phyloP scores from a whole-genome alignment of 2,329 filamentous ascomycete genomes.

The Pseudogymnoascus sp. region DNA sequence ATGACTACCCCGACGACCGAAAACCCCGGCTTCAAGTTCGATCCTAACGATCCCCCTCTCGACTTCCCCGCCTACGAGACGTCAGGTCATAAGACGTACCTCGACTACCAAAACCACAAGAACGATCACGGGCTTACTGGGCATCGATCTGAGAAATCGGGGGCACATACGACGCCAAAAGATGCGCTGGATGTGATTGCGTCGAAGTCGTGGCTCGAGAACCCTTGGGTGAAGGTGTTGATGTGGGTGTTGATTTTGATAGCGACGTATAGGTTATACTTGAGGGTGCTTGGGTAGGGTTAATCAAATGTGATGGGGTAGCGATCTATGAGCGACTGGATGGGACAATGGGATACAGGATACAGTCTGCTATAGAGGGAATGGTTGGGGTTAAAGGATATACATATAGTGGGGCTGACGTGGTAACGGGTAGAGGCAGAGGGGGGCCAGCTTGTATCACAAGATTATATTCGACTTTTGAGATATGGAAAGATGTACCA shows the following conservation, averaged over 20 bases:
- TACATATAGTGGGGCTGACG: background rate
- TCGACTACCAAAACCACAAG: constrained; percentile 1
- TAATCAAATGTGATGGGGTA: background rate
- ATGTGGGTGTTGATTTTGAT: background rate
- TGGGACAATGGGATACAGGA: background rate
- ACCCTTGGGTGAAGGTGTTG: background rate
- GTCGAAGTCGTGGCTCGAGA: constrained; percentile 2
- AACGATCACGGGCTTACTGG: background rate
- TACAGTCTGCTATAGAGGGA: background rate
- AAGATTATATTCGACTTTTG: background rate
- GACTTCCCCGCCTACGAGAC: constrained; percentile 8
- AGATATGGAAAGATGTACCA: constrained; percentile 1
- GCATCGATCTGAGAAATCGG: constrained; percentile 2
- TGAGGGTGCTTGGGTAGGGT: background rate
- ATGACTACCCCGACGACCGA: constrained; percentile 9
- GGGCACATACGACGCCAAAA: background rate
- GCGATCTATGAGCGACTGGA: background rate
- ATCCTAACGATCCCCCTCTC: background rate
- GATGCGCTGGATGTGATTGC: background rate
- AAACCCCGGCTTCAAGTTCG: background rate
- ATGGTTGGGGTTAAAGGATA: background rate
- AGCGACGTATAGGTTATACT: constrained; percentile 7
- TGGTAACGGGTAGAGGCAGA: background rate
- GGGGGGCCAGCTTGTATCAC: background rate
- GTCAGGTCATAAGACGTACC: constrained; percentile 4